Evolutionary conservation across 805 yeast genomes (phyloP), one percentile per base, ranked within the genome.

Genomic region (Komagataella pseudopastoris): DNA sequence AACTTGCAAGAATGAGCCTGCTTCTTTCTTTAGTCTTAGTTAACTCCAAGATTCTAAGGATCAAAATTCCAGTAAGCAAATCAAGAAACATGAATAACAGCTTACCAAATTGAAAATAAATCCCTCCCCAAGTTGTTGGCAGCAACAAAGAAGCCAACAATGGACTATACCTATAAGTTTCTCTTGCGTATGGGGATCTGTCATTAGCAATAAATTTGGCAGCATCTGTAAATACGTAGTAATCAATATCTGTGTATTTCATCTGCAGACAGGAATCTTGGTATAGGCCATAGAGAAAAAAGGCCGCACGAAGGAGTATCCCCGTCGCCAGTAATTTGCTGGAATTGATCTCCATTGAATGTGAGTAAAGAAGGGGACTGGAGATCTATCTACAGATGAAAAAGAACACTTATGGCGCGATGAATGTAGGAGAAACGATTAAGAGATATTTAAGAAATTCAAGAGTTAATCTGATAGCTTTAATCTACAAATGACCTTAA

Each of bases 121-220:
- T 61, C 56, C 59, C 55, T 5, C 23, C 23, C 48, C 56, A 55
- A 2, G 76, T 70, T 24, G 87, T 85, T 0, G 97, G 97, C 1
- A 80, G 63, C 45, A 93, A 67, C 24, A 87, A 54, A 93, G 96
- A 88, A 8, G 96, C 81, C 39, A 93, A 68, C 44, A 93, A 64
- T 8, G 99, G 99, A 0, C 99, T 91, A 60, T 93, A 93, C 48
- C 99, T 70, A 60, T 91, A 93, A 0, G 99, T 93, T 52, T 84
- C 96, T 55, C 99, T 71, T 18, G 63, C 58, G 59, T 86, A 93
- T 1, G 99, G 99, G 0, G 95, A 83, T 23, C 57, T 48, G 1
- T 72, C 74, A 1, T 71, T 52, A 56, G 71, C 71, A 7, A 88
- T 85, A 60, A 77, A 88, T 44, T 71, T 67, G 1, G 97, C 80